Conservation (phyloP, 345 rosid species). For the Citrus glauca region DNA sequence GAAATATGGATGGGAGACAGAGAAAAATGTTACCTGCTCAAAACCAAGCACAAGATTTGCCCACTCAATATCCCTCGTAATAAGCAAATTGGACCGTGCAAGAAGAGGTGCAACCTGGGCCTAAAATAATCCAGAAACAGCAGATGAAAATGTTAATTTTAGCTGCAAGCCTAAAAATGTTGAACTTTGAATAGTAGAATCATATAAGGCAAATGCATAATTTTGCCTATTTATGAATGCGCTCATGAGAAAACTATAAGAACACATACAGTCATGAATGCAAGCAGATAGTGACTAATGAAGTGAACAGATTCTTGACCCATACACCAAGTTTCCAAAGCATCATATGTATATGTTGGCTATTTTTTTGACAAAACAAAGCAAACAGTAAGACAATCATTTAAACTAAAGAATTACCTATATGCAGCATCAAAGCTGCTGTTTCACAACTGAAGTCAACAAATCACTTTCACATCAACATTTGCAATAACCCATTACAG, state of each 20-base stretch:
- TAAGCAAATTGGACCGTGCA: constrained; percentile 87
- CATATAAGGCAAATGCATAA: not conserved
- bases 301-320: not conserved
- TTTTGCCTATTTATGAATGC: not conserved
- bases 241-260: not conserved
- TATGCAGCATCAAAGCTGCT: not conserved
- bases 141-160: not conserved
- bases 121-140: constrained; percentile 30
- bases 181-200: not conserved
- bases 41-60: constrained; percentile 93
- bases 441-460: not conserved
- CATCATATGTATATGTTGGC: not conserved
- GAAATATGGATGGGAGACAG: not conserved
- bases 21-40: constrained; percentile 61
- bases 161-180: not conserved
- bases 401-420: not conserved
- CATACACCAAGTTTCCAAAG: not conserved
- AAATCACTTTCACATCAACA: not conserved
- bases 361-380: not conserved
- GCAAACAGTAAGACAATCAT: not conserved
- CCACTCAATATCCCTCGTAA: constrained; percentile 98
- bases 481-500: not conserved
- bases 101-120: constrained; percentile 71
- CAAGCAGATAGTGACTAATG: not conserved
- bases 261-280: not conserved